Percentiles rank a stretch among this genome's conserved stretches.
These are phyloP conservation scores for Trichoderma gracile DNA, from an alignment of 2,329 filamentous ascomycete species.

Conservation along the genomic window DNA sequence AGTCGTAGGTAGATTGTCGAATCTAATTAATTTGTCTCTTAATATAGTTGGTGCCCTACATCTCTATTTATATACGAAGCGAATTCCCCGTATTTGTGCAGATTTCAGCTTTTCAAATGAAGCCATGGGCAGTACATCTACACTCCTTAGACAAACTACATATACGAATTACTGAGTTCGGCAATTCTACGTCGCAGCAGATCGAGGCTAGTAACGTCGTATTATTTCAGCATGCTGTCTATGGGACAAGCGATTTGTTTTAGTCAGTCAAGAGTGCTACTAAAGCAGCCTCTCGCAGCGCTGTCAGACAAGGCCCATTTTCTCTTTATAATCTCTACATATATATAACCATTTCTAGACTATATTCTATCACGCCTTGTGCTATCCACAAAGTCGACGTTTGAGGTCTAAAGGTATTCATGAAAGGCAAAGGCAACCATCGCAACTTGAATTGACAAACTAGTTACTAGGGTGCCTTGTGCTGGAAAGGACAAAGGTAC, in stretches of 20 bases:
- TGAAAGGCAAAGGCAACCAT: too few species aligned
- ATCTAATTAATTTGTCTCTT: not conserved
- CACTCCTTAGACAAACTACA: not conserved
- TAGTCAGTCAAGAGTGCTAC: not conserved
- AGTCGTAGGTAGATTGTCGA: not conserved
- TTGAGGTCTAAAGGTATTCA: too few species aligned
- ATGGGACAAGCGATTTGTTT: not conserved
- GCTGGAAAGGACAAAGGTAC: too few species aligned
- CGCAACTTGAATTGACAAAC: too few species aligned
- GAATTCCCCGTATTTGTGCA: not conserved
- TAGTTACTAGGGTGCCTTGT: too few species aligned
- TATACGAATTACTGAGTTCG: not conserved
- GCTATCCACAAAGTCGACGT: too few species aligned
- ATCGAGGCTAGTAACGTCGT: not conserved
- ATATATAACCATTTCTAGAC: too few species aligned
- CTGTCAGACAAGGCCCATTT: not conserved
- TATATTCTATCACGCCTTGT: too few species aligned
- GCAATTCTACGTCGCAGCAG: not conserved
- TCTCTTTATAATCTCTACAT: too few species aligned
- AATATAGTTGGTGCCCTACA: not conserved
- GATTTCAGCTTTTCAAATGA: not conserved
- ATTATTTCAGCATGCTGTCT: not conserved
- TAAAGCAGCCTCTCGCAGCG: not conserved
- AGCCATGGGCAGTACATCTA: not conserved
- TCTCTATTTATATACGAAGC: not conserved